Evolutionary conservation across 2,329 filamentous ascomycete genomes (phyloP).

Genomic region (Aspergillus luchuensis): DNA sequence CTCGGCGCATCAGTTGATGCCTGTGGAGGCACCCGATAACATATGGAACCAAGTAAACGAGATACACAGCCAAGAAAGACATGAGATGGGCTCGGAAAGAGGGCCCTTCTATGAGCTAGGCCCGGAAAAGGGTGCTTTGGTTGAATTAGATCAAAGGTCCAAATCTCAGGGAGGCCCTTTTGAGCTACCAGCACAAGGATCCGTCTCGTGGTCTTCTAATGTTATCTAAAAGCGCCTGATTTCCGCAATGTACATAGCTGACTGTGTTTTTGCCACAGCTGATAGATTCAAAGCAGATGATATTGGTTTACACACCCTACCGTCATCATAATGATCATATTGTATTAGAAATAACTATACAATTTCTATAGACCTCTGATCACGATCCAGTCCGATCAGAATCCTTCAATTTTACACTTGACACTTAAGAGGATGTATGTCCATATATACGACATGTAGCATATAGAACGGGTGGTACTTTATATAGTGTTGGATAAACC

Average conservation of each 20-base stretch:
- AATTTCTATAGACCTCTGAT: too few relatives aligned
- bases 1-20: background rate
- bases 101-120: background rate
- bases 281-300: too few relatives aligned
- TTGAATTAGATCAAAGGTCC: background rate
- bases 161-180: background rate
- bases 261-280: too few relatives aligned
- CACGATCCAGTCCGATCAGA: too few relatives aligned
- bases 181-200: background rate
- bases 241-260: background rate
- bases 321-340: too few relatives aligned
- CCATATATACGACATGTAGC: background rate
- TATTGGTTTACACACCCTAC: too few relatives aligned
- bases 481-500: too few relatives aligned
- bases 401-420: too few relatives aligned
- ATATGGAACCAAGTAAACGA: background rate
- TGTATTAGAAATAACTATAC: too few relatives aligned
- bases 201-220: background rate
- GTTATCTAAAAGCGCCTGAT: background rate
- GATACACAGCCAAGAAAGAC: background rate
- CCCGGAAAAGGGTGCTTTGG: background rate
- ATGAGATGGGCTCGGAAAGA: background rate
- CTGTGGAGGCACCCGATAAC: background rate
- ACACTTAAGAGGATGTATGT: background rate
- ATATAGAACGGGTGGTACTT: background rate